These are phyloP conservation scores for Dendrothele bispora DNA, from an alignment of 768 basidiomycete genomes.

Conservation along the genomic window DNA sequence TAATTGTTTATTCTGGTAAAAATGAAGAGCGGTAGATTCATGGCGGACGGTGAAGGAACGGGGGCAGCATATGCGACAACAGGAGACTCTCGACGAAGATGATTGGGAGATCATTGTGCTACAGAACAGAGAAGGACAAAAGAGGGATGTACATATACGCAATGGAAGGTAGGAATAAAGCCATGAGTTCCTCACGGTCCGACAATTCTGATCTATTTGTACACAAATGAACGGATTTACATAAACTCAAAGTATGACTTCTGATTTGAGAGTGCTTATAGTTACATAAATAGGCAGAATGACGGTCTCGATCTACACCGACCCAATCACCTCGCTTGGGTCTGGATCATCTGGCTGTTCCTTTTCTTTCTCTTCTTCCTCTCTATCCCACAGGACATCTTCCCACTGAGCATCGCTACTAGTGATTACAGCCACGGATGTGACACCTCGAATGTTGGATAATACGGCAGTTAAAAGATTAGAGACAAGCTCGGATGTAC, in stretches of 20 bases:
- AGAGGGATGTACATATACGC: too few species aligned
- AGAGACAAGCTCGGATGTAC: constrained; percentile 72
- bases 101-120: too few species aligned
- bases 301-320: constrained; percentile 74
- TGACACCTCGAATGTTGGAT: constrained; percentile 71
- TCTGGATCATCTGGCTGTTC: constrained; percentile 21
- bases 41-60: too few species aligned
- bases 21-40: constrained; percentile 50
- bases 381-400: constrained; percentile 75
- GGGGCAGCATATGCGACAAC: too few species aligned
- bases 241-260: constrained; percentile 67
- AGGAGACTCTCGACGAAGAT: too few species aligned
- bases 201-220: too few species aligned
- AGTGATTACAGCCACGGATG: constrained; percentile 75
- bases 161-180: too few species aligned
- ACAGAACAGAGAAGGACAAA: too few species aligned
- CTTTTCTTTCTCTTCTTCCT: constrained; percentile 66
- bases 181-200: too few species aligned
- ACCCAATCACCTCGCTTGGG: constrained; percentile 63
- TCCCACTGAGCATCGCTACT: constrained; percentile 80
- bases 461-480: constrained; percentile 74
- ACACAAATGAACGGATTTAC: too few species aligned
- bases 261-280: constrained; percentile 71
- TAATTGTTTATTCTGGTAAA: constrained; percentile 82
- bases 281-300: constrained; percentile 81